Conservation (phyloP, 768 basidiomycete species). For the Lactifluus rugatus region DNA sequence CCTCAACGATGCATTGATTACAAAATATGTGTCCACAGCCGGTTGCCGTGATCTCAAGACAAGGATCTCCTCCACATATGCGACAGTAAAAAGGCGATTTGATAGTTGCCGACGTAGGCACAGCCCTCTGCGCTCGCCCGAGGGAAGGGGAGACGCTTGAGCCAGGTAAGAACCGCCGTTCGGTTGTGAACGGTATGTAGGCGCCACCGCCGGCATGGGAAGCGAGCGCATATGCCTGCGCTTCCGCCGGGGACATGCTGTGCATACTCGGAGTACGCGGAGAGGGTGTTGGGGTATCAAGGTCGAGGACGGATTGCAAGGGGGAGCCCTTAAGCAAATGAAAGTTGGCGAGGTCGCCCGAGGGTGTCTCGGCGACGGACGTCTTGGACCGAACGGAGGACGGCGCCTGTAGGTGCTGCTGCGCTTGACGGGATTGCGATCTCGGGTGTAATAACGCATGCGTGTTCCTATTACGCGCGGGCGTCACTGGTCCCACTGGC, state of each 20-base stretch:
- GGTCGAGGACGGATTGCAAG: conserved; percentile 12
- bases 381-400: conserved; percentile 13
- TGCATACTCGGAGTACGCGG: conserved; percentile 14
- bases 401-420: background rate
- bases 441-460: background rate
- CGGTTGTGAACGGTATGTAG: background rate
- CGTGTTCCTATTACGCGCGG: background rate
- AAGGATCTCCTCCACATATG: conserved; percentile 15
- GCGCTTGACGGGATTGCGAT: background rate
- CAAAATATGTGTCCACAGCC: conserved; percentile 19
- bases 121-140: conserved; percentile 5
- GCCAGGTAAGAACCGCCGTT: conserved; percentile 1
- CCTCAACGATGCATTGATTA: conserved; percentile 16
- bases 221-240: background rate
- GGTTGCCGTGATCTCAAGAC: conserved; percentile 16
- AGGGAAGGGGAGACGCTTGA: conserved; percentile 6
- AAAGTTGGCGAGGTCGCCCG: conserved; percentile 20
- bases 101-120: background rate
- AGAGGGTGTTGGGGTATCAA: conserved; percentile 18
- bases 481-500: conserved; percentile 3
- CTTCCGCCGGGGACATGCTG: conserved; percentile 9
- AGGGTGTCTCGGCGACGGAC: conserved; percentile 20
- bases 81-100: conserved; percentile 16
- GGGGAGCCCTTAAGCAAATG: conserved; percentile 17
- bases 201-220: background rate